Evolutionary conservation across 805 yeast species (phyloP).

Genomic region (Pichia deserticola): DNA sequence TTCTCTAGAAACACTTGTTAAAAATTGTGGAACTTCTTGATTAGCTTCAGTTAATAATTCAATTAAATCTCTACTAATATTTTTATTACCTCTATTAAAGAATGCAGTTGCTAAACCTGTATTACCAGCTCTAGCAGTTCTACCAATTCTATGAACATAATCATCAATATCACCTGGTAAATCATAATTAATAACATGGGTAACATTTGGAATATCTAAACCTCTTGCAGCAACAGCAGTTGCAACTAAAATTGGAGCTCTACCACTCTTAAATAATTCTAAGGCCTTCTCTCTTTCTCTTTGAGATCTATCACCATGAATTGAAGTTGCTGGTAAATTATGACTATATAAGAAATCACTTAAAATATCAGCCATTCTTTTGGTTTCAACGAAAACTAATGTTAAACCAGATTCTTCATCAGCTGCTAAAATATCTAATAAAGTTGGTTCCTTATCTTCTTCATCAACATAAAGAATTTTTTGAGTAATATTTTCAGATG

Average conservation of each 20-base stretch:
- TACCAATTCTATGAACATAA: conserved; percentile 98
- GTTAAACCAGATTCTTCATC: conserved; percentile 74
- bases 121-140: conserved; percentile 99
- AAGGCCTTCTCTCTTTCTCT: conserved; percentile 96
- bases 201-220: conserved; percentile 97
- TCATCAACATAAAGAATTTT: conserved; percentile 87
- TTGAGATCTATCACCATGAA: conserved; percentile 99
- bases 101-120: conserved; percentile 97
- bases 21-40: conserved; percentile 93
- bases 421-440: conserved; percentile 76
- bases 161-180: conserved; percentile 96
- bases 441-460: conserved; percentile 82
- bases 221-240: conserved; percentile 99
- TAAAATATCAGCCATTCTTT: conserved; percentile 95
- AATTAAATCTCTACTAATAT: conserved; percentile 78
- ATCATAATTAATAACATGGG: conserved; percentile 96
- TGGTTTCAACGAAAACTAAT: conserved; percentile 93
- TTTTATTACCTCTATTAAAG: conserved; percentile 91
- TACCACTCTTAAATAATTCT: conserved; percentile 87
- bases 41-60: conserved; percentile 90
- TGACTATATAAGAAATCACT: conserved; percentile 87
- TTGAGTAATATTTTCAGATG: conserved; percentile 97
- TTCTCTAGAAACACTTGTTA: conserved; percentile 76
- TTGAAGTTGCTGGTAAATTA: conserved; percentile 94
- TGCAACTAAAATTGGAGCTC: conserved; percentile 91